Evolutionary conservation across 75 land plant genomes (phyloP).

Genomic region (Sequoia sempervirens): DNA sequence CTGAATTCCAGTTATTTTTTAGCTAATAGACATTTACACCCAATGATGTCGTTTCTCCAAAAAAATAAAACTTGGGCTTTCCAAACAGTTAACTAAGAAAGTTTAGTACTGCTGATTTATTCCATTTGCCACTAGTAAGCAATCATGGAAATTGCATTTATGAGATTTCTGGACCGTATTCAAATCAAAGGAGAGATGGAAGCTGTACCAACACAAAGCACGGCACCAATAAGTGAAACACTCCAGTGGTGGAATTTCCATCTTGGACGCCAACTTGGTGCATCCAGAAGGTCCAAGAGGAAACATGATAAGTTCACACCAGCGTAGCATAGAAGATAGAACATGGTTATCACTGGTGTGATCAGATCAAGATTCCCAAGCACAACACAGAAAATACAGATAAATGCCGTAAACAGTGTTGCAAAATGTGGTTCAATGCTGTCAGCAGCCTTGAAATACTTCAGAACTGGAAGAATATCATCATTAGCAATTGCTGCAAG

Average conservation of each 20-base stretch:
- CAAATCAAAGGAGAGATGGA: constrained; percentile 1
- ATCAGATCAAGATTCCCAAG: constrained; percentile 98
- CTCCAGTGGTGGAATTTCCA: constrained; percentile 99
- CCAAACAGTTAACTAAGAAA: background rate
- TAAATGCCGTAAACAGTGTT: constrained; percentile 88
- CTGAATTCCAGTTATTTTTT: background rate
- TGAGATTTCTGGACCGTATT: background rate
- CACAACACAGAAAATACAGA: constrained; percentile 82
- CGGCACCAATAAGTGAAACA: constrained; percentile 90
- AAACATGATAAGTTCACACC: constrained; percentile 97
- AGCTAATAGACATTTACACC: background rate
- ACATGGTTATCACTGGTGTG: constrained; percentile 95
- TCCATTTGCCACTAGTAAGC: background rate
- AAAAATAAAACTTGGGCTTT: background rate
- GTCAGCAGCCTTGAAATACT: constrained; percentile 87
- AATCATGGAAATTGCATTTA: background rate
- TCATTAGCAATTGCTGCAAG: constrained; percentile 99
- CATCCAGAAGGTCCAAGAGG: constrained; percentile 95
- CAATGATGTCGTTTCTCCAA: background rate
- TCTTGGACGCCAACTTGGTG: constrained; percentile 99
- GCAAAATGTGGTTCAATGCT: constrained; percentile 84
- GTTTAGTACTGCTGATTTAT: background rate
- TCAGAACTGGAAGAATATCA: constrained; percentile 90
- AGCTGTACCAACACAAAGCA: constrained; percentile 69
- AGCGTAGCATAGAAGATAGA: constrained; percentile 91